phyloP scores from a whole-genome alignment of 2,329 filamentous ascomycete genomes.

The Rhynchosporium graminicola region DNA sequence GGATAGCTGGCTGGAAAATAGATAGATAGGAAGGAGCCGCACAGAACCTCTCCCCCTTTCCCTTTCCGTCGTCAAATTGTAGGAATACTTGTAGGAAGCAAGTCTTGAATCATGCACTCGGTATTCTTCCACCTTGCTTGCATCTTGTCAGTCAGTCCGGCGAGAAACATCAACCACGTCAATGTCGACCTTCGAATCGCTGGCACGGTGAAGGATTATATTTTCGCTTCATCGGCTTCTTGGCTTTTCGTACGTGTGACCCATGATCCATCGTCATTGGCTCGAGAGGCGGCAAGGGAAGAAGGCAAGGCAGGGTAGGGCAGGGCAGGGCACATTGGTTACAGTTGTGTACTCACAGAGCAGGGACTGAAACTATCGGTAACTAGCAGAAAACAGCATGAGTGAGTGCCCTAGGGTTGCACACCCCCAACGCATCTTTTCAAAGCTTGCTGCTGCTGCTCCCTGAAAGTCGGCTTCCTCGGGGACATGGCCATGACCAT shows the following conservation, averaged over 20 bases:
- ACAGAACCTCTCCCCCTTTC: neutral
- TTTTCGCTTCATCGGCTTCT: conserved; percentile 12
- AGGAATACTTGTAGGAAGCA: neutral
- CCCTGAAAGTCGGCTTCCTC: neutral
- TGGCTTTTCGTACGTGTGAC: neutral
- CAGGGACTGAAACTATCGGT: neutral
- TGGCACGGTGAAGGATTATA: conserved; percentile 8
- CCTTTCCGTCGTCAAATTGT: neutral
- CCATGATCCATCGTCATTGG: neutral
- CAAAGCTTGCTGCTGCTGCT: neutral
- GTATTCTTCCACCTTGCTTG: neutral
- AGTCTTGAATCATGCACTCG: neutral
- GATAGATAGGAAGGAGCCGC: neutral
- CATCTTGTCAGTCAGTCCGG: conserved; percentile 8
- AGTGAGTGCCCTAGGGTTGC: neutral
- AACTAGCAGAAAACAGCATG: neutral
- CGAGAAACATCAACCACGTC: neutral
- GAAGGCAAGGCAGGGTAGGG: too few species aligned
- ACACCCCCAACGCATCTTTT: conserved; percentile 1
- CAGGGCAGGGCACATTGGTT: neutral
- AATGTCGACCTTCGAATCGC: conserved; percentile 5
- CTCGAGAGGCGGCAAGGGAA: conserved; percentile 4
- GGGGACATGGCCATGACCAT: neutral
- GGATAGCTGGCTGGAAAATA: conserved; percentile 11
- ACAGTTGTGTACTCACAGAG: neutral